phyloP scores from a whole-genome alignment of 345 rosid species.

The Eucalyptus decipiens region DNA sequence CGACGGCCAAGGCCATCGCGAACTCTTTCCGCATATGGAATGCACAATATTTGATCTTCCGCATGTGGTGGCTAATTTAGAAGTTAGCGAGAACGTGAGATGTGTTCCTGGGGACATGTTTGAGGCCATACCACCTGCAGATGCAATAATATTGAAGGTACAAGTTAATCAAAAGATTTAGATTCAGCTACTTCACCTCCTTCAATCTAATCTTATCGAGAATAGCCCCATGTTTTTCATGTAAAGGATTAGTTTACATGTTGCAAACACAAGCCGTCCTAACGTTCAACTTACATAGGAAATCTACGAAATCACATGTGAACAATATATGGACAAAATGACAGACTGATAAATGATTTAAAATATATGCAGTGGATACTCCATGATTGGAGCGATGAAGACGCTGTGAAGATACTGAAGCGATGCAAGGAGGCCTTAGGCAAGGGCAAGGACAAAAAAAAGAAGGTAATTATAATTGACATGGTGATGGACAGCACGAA shows the following conservation, averaged over 20 bases:
- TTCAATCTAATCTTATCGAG: not conserved
- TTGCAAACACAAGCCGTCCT: not conserved
- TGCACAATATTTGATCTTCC: slow-evolving; percentile 7
- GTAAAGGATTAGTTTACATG: not conserved
- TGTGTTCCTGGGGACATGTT: slow-evolving; percentile 26
- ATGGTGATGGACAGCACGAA: not conserved
- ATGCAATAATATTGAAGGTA: slow-evolving; percentile 16
- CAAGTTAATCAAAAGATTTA: too few species aligned
- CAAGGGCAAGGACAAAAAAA: not conserved
- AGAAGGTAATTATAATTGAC: not conserved
- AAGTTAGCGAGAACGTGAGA: not conserved
- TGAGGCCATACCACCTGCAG: slow-evolving; percentile 5
- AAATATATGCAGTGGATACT: not conserved
- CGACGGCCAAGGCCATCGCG: slow-evolving; percentile 1
- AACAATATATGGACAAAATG: not conserved
- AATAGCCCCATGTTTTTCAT: not conserved
- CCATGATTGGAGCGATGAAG: not conserved
- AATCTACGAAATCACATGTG: not conserved
- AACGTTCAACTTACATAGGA: not conserved
- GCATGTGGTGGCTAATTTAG: slow-evolving; percentile 5
- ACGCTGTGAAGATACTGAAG: not conserved
- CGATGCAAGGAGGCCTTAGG: not conserved
- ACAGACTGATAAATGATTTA: not conserved
- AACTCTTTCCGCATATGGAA: not conserved
- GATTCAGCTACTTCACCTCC: not conserved